These are phyloP conservation scores for Psidium friedrichsthalianum DNA, from an alignment of 345 rosid genomes.

Conservation along the genomic window DNA sequence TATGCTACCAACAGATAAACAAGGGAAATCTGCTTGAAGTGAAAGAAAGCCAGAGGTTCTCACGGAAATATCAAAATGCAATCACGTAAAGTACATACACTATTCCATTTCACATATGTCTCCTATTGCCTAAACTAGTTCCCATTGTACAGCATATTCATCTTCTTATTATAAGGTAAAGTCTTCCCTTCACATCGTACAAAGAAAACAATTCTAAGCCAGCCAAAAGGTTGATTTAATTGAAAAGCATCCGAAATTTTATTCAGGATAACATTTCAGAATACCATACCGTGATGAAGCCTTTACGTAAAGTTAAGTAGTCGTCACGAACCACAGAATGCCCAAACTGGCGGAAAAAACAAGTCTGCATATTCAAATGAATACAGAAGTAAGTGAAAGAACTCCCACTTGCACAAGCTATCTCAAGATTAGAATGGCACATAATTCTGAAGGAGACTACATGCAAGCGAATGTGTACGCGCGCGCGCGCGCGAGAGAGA, in stretches of 20 bases:
- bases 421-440: neutral
- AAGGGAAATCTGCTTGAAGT: neutral
- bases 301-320: constrained; percentile 80
- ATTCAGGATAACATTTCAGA: neutral
- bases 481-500: no score
- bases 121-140: neutral
- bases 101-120: neutral
- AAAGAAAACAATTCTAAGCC: neutral
- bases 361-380: constrained; percentile 42
- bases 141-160: neutral
- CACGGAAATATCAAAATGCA: neutral
- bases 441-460: neutral
- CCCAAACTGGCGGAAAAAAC: constrained; percentile 89
- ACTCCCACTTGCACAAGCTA: neutral
- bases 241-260: neutral
- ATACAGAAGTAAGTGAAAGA: neutral
- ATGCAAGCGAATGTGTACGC: no score
- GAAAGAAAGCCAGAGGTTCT: neutral
- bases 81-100: neutral
- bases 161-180: neutral
- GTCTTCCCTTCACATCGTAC: neutral
- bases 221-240: neutral
- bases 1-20: neutral
- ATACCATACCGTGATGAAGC: constrained; percentile 68
- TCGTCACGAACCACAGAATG: constrained; percentile 77